Evolutionary conservation across 306 rosid species (phyloP).

Genomic region (Quercus alba): DNA sequence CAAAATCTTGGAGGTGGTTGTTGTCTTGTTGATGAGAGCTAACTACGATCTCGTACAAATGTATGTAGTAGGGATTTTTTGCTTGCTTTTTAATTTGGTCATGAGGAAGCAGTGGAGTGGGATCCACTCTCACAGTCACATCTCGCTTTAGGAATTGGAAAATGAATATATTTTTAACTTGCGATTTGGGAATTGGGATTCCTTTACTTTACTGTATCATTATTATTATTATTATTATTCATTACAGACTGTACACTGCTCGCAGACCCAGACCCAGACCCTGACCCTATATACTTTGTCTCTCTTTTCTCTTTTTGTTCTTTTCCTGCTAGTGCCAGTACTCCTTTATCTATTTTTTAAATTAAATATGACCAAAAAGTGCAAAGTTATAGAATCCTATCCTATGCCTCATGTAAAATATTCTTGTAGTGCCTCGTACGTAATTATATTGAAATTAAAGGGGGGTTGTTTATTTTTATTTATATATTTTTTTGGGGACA

Average conservation of each 20-base stretch:
- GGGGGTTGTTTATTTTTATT: slow-evolving; percentile 1
- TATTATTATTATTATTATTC: too few species aligned
- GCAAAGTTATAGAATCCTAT: not conserved
- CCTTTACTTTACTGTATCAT: not conserved
- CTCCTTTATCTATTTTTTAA: slow-evolving; percentile 12
- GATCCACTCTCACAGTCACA: not conserved
- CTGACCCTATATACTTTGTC: not conserved
- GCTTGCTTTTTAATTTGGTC: not conserved
- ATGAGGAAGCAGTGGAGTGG: not conserved
- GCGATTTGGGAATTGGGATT: slow-evolving; percentile 37
- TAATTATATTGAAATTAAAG: slow-evolving; percentile 14
- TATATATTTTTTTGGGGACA: not conserved
- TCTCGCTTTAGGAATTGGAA: not conserved
- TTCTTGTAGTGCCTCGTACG: slow-evolving; percentile 5
- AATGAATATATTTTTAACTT: slow-evolving; percentile 19
- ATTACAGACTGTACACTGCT: slow-evolving; percentile 11
- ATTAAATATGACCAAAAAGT: slow-evolving; percentile 22
- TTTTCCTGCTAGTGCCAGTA: slow-evolving; percentile 28
- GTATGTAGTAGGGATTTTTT: too few species aligned
- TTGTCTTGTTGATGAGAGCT: too few species aligned
- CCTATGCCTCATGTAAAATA: not conserved
- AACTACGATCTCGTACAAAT: not conserved
- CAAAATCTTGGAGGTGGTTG: too few species aligned
- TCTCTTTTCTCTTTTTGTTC: slow-evolving; percentile 32
- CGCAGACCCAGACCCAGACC: not conserved